These are phyloP conservation scores for Aspergillus sclerotiicarbonarius DNA, from an alignment of 495 filamentous ascomycete genomes.

Conservation along the genomic window DNA sequence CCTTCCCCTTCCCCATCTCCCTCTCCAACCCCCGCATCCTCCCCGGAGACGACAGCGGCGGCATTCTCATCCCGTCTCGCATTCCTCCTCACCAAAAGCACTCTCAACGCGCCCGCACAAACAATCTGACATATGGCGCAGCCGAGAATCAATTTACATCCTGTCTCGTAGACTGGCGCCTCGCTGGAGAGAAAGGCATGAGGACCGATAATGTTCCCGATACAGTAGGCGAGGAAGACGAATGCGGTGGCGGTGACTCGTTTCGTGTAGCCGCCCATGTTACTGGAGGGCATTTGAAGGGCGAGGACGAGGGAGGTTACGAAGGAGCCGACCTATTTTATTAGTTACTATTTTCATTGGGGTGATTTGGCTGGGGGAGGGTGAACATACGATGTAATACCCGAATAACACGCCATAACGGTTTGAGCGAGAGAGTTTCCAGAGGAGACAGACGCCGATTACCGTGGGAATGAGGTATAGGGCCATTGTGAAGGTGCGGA, in stretches of 20 bases:
- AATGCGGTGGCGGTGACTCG: constrained; percentile 37
- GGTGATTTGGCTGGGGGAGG: too few species aligned
- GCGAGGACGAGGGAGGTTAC: constrained; percentile 40
- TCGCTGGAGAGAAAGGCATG: constrained; percentile 36
- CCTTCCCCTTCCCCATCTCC: background rate
- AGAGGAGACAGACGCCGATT: constrained; percentile 33
- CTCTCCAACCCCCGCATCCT: background rate
- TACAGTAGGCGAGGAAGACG: constrained; percentile 42
- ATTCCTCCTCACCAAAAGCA: constrained; percentile 15
- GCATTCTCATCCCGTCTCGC: constrained; percentile 12
- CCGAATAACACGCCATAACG: constrained; percentile 37
- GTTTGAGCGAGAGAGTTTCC: constrained; percentile 32
- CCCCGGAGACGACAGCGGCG: background rate
- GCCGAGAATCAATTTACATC: constrained; percentile 33
- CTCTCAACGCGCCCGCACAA: constrained; percentile 11
- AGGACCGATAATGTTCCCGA: constrained; percentile 34
- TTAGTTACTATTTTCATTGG: background rate
- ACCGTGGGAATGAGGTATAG: constrained; percentile 36
- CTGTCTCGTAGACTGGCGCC: constrained; percentile 34
- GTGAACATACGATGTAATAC: constrained; percentile 35
- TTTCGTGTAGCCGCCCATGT: constrained; percentile 43
- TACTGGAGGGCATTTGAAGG: constrained; percentile 41
- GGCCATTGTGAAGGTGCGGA: constrained; percentile 37
- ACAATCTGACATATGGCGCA: constrained; percentile 21
- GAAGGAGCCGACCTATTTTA: constrained; percentile 27